These are phyloP conservation scores for Hexamita inflata DNA, from an alignment of 208 protist species.

Conservation along the genomic window DNA sequence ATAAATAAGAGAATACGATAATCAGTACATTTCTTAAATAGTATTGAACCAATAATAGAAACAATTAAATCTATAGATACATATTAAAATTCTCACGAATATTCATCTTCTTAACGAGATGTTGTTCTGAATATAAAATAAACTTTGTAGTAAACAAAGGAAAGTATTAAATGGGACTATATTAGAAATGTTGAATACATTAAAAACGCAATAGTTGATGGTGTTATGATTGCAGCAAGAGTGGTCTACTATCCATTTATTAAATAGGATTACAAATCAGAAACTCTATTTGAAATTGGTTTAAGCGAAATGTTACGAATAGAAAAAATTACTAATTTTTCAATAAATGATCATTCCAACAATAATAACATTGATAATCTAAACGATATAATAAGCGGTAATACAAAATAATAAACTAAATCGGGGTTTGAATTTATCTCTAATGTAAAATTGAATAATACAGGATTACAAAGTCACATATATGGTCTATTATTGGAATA, in stretches of 20 bases:
- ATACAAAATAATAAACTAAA: too few species aligned
- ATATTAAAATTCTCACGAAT: neutral
- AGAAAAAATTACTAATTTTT: too few species aligned
- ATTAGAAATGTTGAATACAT: neutral
- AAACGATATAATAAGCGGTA: too few species aligned
- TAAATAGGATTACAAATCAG: neutral
- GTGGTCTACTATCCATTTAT: neutral
- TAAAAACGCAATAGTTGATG: neutral
- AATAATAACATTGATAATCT: too few species aligned
- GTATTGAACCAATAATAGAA: neutral
- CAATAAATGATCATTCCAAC: too few species aligned
- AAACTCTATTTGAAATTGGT: neutral
- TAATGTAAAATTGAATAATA: too few species aligned
- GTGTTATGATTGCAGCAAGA: neutral
- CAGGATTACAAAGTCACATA: too few species aligned
- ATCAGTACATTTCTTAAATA: neutral
- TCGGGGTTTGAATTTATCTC: too few species aligned
- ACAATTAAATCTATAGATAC: neutral
- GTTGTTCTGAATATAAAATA: neutral
- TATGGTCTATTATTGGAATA: too few species aligned
- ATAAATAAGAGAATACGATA: neutral
- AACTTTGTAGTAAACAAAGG: neutral
- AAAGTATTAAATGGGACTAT: neutral
- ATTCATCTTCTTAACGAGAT: neutral
- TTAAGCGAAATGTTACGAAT: neutral